phyloP scores from a whole-genome alignment of 345 rosid genomes.

The Euphorbia lathyris region DNA sequence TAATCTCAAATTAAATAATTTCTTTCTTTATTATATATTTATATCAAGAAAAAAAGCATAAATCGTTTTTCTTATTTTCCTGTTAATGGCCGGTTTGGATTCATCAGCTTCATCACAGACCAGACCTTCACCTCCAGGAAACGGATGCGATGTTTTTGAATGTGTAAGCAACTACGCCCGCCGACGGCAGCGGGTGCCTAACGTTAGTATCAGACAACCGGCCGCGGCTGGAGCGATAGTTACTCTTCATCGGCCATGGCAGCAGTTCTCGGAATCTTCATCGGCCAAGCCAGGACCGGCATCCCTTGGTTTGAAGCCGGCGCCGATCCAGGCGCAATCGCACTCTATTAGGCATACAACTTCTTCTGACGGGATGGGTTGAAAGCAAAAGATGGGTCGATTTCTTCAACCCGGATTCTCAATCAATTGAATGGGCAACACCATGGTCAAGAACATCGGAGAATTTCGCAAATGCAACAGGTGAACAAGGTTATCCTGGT shows the following conservation, averaged over 20 bases:
- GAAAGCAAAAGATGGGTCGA: conserved; percentile 99
- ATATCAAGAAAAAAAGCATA: too few species aligned
- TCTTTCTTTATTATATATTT: too few species aligned
- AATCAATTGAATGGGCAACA: conserved; percentile 94
- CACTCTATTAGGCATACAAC: conserved; percentile 72
- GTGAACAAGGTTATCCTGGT: conserved; percentile 97
- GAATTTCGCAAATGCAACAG: conserved; percentile 81
- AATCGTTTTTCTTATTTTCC: too few species aligned
- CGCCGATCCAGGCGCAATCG: conserved; percentile 79
- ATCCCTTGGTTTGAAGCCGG: conserved; percentile 97
- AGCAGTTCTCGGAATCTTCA: conserved; percentile 82
- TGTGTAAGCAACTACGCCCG: conserved; percentile 80
- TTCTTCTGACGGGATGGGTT: conserved; percentile 96
- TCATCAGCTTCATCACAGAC: too few species aligned
- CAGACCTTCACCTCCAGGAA: too few species aligned
- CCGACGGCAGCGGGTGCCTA: conserved; percentile 81
- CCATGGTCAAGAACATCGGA: conserved; percentile 73
- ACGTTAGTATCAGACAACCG: conserved; percentile 83
- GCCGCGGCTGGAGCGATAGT: conserved; percentile 72
- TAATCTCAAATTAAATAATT: too few species aligned
- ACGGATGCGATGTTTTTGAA: conserved; percentile 83
- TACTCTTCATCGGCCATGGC: conserved; percentile 88
- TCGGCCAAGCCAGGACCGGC: conserved; percentile 96
- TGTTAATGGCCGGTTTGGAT: too few species aligned
- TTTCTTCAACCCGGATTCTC: conserved; percentile 94